A percentile compares a stretch with the other conserved stretches of the same genome.
These are phyloP conservation scores for Fusarium guadeloupense DNA, from an alignment of 2,329 filamentous ascomycete species.

Conservation along the genomic window DNA sequence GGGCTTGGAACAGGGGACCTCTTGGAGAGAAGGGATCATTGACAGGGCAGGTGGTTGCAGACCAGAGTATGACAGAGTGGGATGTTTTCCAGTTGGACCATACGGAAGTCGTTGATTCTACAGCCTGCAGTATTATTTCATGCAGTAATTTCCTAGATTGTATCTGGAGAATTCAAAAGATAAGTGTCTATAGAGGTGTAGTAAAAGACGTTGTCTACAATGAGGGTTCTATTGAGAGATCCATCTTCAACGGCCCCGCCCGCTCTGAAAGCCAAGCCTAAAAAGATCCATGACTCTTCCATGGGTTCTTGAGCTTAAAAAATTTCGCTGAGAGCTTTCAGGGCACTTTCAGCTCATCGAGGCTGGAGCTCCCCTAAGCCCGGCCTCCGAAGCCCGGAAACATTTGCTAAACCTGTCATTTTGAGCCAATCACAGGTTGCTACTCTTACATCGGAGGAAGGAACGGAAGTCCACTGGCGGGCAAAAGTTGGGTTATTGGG, in stretches of 20 bases:
- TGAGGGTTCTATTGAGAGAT: not conserved
- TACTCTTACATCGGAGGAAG: conserved; percentile 18
- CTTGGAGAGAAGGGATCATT: conserved; percentile 21
- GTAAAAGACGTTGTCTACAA: not conserved
- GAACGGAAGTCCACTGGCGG: conserved; percentile 35
- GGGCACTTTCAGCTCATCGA: conserved; percentile 1
- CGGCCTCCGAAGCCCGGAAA: conserved; percentile 42
- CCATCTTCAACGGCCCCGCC: conserved; percentile 11
- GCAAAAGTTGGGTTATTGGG: conserved; percentile 16
- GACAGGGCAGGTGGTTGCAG: conserved; percentile 15
- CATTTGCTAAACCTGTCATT: conserved; percentile 22
- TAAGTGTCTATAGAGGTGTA: too few relatives aligned
- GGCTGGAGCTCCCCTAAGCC: not conserved
- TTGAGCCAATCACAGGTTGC: conserved; percentile 31
- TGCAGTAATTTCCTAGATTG: not conserved
- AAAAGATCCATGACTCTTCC: conserved; percentile 18
- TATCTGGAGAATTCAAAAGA: not conserved
- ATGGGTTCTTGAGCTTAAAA: conserved; percentile 10
- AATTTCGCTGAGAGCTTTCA: not conserved
- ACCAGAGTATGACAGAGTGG: conserved; percentile 11
- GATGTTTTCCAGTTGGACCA: conserved; percentile 26
- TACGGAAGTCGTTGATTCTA: conserved; percentile 12
- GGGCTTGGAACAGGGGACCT: conserved; percentile 19
- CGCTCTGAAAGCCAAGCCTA: not conserved
- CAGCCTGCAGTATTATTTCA: conserved; percentile 14